phyloP scores from a whole-genome alignment of 306 rosid species.

The Trichosanthes cucumerina region DNA sequence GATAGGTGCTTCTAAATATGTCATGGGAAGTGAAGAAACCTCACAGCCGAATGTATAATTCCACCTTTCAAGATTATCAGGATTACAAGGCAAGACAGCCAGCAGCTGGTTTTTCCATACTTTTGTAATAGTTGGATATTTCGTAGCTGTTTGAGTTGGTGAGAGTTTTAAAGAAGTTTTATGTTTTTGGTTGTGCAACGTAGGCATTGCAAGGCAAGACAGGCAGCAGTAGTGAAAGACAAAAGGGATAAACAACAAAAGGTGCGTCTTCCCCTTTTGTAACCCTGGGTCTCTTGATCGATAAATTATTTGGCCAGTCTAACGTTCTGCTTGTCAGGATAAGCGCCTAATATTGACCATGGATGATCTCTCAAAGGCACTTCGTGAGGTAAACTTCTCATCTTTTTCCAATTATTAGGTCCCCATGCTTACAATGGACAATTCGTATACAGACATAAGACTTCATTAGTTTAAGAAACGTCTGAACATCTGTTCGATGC shows the following conservation, averaged over 20 bases:
- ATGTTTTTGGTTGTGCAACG: constrained; percentile 6
- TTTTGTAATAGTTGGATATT: not conserved
- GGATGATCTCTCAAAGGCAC: constrained; percentile 18
- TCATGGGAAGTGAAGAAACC: not conserved
- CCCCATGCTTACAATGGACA: not conserved
- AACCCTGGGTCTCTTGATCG: not conserved
- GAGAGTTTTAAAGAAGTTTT: not conserved
- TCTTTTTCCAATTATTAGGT: not conserved
- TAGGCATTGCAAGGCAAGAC: constrained; percentile 95
- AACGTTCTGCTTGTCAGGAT: constrained; percentile 46
- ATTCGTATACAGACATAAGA: not conserved
- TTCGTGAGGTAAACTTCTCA: constrained; percentile 9
- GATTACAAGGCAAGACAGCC: not conserved
- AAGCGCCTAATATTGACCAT: constrained; percentile 39
- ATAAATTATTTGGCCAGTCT: constrained; percentile 2
- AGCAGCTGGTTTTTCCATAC: not conserved
- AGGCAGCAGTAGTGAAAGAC: constrained; percentile 72
- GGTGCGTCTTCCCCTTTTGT: constrained; percentile 28
- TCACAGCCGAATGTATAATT: not conserved
- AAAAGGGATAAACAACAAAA: constrained; percentile 91
- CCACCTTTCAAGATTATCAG: not conserved
- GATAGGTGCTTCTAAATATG: not conserved
- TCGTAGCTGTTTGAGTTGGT: not conserved
- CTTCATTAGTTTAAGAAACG: not conserved
- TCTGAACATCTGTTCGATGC: not conserved